A percentile compares a stretch with the other conserved stretches of the same genome.
These are phyloP conservation scores for Aspergillus ellipticus DNA, from an alignment of 495 filamentous ascomycete species.

Conservation along the genomic window DNA sequence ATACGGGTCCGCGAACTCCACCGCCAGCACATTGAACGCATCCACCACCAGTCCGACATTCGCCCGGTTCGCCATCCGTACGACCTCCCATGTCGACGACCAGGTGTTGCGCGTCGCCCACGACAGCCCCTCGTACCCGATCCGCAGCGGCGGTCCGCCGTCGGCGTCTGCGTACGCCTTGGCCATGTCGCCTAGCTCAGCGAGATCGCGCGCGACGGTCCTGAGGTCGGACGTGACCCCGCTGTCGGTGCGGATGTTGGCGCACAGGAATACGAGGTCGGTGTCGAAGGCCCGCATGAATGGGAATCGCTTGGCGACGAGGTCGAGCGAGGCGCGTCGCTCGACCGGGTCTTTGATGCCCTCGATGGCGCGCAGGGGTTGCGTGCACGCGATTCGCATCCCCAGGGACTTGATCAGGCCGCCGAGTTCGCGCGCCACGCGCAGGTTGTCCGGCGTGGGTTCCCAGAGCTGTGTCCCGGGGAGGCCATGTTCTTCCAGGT, in stretches of 20 bases:
- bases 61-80: conserved; percentile 48
- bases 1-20: conserved; percentile 64
- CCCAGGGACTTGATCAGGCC: conserved; percentile 26
- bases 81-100: conserved; percentile 57
- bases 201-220: conserved; percentile 27
- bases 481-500: conserved; percentile 25
- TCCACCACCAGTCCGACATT: conserved; percentile 68
- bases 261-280: conserved; percentile 34
- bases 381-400: conserved; percentile 32
- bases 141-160: conserved; percentile 26
- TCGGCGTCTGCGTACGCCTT: conserved; percentile 23
- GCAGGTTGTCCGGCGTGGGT: conserved; percentile 23
- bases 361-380: conserved; percentile 31
- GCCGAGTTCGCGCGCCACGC: conserved; percentile 26
- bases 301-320: conserved; percentile 32
- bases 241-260: conserved; percentile 27
- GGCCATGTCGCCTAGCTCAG: conserved; percentile 31
- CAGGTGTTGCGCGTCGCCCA: conserved; percentile 63
- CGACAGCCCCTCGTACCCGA: conserved; percentile 44
- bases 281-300: conserved; percentile 38
- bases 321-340: conserved; percentile 17
- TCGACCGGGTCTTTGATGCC: conserved; percentile 25
- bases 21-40: conserved; percentile 63
- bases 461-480: conserved; percentile 28
- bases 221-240: conserved; percentile 30